A percentile compares a stretch with the other conserved stretches of the same genome.
These are phyloP conservation scores for Pseudonectria foliicola DNA, from an alignment of 2,329 filamentous ascomycete species.

Conservation along the genomic window DNA sequence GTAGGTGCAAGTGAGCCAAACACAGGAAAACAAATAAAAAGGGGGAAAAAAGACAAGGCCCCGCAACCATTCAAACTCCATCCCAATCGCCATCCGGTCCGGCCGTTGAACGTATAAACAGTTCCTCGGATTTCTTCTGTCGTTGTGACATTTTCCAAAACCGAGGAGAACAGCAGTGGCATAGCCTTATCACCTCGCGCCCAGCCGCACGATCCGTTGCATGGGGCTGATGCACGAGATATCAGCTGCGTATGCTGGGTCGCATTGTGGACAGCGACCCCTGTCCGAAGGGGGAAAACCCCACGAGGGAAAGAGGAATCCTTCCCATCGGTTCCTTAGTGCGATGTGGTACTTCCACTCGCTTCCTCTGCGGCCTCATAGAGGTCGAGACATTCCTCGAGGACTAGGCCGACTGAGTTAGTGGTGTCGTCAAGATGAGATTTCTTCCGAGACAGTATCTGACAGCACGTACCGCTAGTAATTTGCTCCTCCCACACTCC, in stretches of 20 bases:
- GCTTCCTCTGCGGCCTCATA: constrained; percentile 35
- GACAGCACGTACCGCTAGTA: constrained; percentile 59
- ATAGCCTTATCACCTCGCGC: no score
- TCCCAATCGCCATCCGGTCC: constrained; percentile 9
- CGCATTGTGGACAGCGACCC: no score
- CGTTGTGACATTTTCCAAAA: not conserved
- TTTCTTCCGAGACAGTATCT: not conserved
- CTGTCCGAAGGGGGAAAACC: no score
- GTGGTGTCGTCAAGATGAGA: constrained; percentile 2
- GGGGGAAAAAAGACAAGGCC: constrained; percentile 1
- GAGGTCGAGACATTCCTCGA: constrained; percentile 37
- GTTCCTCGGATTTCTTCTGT: constrained; percentile 1
- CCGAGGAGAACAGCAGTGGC: no score
- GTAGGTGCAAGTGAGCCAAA: constrained; percentile 7
- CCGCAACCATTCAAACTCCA: constrained; percentile 7
- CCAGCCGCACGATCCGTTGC: no score
- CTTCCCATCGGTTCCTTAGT: constrained; percentile 7
- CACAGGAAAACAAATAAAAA: constrained; percentile 1
- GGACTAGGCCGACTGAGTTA: constrained; percentile 21
- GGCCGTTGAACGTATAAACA: constrained; percentile 11
- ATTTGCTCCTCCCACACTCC: constrained; percentile 95
- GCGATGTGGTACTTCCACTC: constrained; percentile 21
- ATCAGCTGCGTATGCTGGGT: no score
- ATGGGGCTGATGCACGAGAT: no score
- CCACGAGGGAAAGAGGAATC: no score